phyloP scores from a whole-genome alignment of 1,284 basidiomycete species.

The Rhodotorula sp. region DNA sequence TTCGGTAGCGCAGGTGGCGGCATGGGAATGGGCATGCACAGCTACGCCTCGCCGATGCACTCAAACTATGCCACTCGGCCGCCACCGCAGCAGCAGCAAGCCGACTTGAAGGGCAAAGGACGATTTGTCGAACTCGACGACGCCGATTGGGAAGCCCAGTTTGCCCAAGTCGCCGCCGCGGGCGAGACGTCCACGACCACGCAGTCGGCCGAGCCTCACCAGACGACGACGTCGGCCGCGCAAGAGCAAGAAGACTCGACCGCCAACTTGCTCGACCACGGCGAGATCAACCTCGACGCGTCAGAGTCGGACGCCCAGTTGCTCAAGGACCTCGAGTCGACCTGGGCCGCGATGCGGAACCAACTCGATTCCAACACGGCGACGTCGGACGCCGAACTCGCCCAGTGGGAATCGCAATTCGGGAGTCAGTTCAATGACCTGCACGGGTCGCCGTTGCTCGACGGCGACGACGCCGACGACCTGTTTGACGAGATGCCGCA shows the following conservation, averaged over 20 bases:
- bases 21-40: constrained; percentile 2
- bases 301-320: constrained; percentile 50
- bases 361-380: constrained; percentile 56
- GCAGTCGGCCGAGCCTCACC: not conserved
- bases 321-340: constrained; percentile 47
- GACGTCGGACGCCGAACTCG: constrained; percentile 63
- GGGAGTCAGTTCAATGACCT: constrained; percentile 43
- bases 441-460: constrained; percentile 19
- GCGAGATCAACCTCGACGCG: constrained; percentile 49
- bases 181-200: constrained; percentile 28
- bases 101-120: constrained; percentile 33
- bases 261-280: constrained; percentile 52
- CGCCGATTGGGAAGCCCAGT: constrained; percentile 74
- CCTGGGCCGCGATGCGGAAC: constrained; percentile 42
- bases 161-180: constrained; percentile 70
- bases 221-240: constrained; percentile 58
- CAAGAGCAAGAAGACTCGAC: constrained; percentile 50
- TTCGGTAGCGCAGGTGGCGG: constrained; percentile 14
- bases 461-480: constrained; percentile 20
- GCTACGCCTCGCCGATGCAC: constrained; percentile 7
- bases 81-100: constrained; percentile 1
- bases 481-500: constrained; percentile 8
- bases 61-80: constrained; percentile 1
- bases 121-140: constrained; percentile 47
- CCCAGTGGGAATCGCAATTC: constrained; percentile 45